A percentile compares a stretch with the other conserved stretches of the same genome.
Evolutionary conservation across 2,329 filamentous ascomycete species (phyloP).

Genomic region (Fragosphaeria purpurea): DNA sequence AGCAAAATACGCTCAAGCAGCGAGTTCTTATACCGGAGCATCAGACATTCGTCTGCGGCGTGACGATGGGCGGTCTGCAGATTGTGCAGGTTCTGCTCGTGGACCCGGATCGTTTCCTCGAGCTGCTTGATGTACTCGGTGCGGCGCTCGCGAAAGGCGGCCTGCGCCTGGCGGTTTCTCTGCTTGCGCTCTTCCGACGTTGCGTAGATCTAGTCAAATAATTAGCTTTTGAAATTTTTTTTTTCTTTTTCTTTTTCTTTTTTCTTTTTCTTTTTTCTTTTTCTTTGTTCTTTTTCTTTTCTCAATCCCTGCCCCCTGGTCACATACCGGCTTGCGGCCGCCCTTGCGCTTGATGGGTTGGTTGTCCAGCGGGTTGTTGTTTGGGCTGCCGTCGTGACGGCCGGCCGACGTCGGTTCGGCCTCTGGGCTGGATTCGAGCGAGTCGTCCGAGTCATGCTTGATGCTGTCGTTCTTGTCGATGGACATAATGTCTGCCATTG

Average conservation of each 20-base stretch:
- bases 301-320: not conserved
- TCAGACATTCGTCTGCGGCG: slow-evolving; percentile 91
- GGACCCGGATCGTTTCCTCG: slow-evolving; percentile 91
- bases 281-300: not conserved
- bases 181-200: slow-evolving; percentile 98
- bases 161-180: slow-evolving; percentile 92
- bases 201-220: slow-evolving; percentile 69
- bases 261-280: not conserved
- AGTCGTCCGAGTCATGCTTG: slow-evolving; percentile 53
- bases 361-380: slow-evolving; percentile 35
- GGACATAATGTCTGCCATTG: slow-evolving; percentile 60
- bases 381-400: slow-evolving; percentile 20
- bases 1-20: slow-evolving; percentile 88
- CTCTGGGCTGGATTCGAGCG: slow-evolving; percentile 50
- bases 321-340: slow-evolving; percentile 83
- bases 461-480: slow-evolving; percentile 49
- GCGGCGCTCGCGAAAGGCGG: slow-evolving; percentile 88
- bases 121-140: slow-evolving; percentile 99
- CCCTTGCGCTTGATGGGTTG: slow-evolving; percentile 88
- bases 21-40: slow-evolving; percentile 98
- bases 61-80: slow-evolving; percentile 89
- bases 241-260: not conserved
- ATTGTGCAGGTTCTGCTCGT: slow-evolving; percentile 87
- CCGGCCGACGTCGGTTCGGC: slow-evolving; percentile 34
- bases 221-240: not conserved